A percentile compares a stretch with the other conserved stretches of the same genome.
Evolutionary conservation across 306 rosid species (phyloP).

Genomic region (Oxytropis ochrocephala): DNA sequence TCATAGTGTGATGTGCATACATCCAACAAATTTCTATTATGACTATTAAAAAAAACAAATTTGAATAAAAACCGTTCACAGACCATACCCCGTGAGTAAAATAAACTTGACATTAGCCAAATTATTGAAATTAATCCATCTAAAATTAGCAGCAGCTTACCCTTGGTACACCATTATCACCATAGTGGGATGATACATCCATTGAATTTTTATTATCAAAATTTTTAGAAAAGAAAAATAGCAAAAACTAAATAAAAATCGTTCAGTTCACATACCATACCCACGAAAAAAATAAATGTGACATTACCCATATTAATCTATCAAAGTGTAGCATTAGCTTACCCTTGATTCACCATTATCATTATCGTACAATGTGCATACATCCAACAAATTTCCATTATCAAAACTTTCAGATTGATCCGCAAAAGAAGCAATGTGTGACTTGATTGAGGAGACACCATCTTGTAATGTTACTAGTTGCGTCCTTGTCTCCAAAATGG

Average conservation of each 20-base stretch:
- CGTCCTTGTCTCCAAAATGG: slow-evolving; percentile 60
- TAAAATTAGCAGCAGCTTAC: slow-evolving; percentile 56
- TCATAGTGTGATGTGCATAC: slow-evolving; percentile 19
- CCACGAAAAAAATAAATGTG: slow-evolving; percentile 31
- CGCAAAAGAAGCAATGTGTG: slow-evolving; percentile 56
- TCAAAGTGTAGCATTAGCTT: slow-evolving; percentile 44
- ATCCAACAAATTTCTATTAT: slow-evolving; percentile 27
- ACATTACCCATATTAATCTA: slow-evolving; percentile 25
- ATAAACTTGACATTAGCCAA: slow-evolving; percentile 26
- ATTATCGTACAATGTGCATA: slow-evolving; percentile 20
- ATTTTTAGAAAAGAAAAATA: slow-evolving; percentile 26
- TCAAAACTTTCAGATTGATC: slow-evolving; percentile 38
- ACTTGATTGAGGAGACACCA: slow-evolving; percentile 65
- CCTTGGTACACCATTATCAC: slow-evolving; percentile 38
- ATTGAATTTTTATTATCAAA: slow-evolving; percentile 32
- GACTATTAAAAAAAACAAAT: slow-evolving; percentile 12
- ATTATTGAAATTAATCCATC: slow-evolving; percentile 21
- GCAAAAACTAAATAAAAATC: slow-evolving; percentile 19
- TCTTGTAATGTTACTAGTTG: slow-evolving; percentile 61
- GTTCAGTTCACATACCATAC: slow-evolving; percentile 20
- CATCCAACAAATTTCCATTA: slow-evolving; percentile 31
- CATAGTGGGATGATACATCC: slow-evolving; percentile 27
- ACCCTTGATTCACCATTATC: slow-evolving; percentile 50
- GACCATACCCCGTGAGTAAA: slow-evolving; percentile 24
- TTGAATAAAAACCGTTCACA: slow-evolving; percentile 25